These are phyloP conservation scores for Rhytidiadelphus loreus DNA, from an alignment of 225 moss, liverwort and hornwort genomes.

Conservation along the genomic window DNA sequence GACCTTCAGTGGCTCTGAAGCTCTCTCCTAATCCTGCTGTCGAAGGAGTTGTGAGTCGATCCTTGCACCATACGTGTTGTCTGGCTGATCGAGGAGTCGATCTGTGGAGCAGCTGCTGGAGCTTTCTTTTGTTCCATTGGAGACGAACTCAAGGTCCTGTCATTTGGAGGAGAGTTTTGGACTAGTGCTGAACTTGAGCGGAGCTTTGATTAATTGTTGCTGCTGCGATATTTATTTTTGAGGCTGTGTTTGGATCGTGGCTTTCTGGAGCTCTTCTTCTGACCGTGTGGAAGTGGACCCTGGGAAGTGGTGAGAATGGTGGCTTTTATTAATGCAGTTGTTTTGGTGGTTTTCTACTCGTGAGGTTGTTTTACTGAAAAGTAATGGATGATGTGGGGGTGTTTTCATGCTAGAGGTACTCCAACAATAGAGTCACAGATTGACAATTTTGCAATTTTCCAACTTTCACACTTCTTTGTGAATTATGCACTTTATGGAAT, in stretches of 20 bases:
- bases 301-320: neutral
- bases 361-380: accelerated
- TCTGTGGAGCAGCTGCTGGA: neutral
- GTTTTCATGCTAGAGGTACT: accelerated
- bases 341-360: too few relatives aligned
- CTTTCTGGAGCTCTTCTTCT: neutral
- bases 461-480: neutral
- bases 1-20: too few relatives aligned
- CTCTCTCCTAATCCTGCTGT: too few relatives aligned
- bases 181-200: neutral
- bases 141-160: neutral
- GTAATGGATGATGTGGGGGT: neutral
- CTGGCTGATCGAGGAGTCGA: neutral
- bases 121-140: neutral
- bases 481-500: neutral
- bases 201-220: neutral
- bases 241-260: neutral
- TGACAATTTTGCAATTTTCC: neutral
- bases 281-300: neutral
- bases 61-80: neutral
- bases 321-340: too few relatives aligned
- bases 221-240: neutral
- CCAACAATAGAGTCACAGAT: neutral
- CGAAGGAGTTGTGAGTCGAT: too few relatives aligned
- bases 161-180: neutral